Evolutionary conservation across 2,329 filamentous ascomycete species (phyloP), one percentile per base, ranked within the genome.

Genomic region (Alternaria hordeiaustralica): DNA sequence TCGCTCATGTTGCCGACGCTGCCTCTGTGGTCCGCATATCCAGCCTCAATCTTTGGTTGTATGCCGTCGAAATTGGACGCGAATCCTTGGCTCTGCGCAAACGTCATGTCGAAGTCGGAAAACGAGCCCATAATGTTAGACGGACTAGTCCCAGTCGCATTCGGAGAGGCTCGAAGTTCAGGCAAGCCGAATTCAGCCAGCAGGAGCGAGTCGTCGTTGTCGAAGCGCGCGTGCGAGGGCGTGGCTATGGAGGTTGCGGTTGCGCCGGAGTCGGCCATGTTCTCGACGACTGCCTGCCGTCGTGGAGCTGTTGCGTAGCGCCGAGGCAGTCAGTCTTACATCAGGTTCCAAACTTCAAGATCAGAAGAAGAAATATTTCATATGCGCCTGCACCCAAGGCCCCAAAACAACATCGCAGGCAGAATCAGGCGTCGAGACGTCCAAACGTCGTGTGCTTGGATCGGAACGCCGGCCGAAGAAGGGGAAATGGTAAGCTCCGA

Each of bases 111-210:
- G 56, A 75, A 78, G 66, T 78, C 77, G 63, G 75, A 60, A 44
- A 75, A 78, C 23, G 71, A 72, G 11, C 68, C 60, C 70, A 76
- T 76, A n/a, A 73, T 72, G 56, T 71, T 64, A 25, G 70, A 58
- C 10, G 75, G 73, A 59, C 71, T 77, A 58, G 67, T 70, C 45
- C 53, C 71, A 36, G 63, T 60, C 18, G 68, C 58, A 44, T 72
- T 72, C 21, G 71, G 69, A 25, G 74, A 71, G 41, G 69, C 69
- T 49, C 74, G 72, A 28, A 75, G 70, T 46, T 77, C 75, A 20
- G 75, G 61, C 13, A 80, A 68, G 55, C 75, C 76, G 67, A 76
- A 80, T 23, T 78, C 78, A 69, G 71, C 72, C 64, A 79, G 67
- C n/a, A 74, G 70, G 58, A 79, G 70, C 23, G 75, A 69, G 51